These are phyloP conservation scores for Dichotomopilus funicola DNA, from an alignment of 2,329 filamentous ascomycete genomes.

Conservation along the genomic window DNA sequence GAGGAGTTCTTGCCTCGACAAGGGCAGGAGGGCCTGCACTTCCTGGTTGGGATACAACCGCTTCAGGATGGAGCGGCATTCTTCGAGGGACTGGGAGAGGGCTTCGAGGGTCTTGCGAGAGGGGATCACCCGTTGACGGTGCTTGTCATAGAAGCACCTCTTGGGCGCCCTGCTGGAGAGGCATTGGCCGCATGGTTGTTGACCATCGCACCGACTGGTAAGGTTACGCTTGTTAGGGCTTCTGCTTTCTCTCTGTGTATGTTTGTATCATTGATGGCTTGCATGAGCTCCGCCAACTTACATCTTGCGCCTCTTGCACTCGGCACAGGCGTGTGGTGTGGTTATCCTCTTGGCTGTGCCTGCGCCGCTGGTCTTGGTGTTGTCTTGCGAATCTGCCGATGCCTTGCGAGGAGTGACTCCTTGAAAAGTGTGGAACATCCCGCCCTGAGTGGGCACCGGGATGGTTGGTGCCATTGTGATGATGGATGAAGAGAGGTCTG, in stretches of 20 bases:
- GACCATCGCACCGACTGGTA: conserved; percentile 64
- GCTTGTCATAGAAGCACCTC: conserved; percentile 74
- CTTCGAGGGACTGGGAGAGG: conserved; percentile 57
- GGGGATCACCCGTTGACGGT: conserved; percentile 67
- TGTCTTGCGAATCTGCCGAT: conserved; percentile 36
- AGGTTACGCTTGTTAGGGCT: conserved; percentile 23
- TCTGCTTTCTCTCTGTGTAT: neutral
- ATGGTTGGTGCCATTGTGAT: conserved; percentile 39
- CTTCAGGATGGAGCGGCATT: conserved; percentile 57
- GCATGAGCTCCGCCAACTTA: conserved; percentile 25
- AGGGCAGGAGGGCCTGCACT: conserved; percentile 42
- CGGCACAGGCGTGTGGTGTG: conserved; percentile 61
- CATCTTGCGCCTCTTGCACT: conserved; percentile 76
- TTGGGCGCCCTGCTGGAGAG: conserved; percentile 75
- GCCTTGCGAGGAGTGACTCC: conserved; percentile 47
- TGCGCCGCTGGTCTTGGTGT: conserved; percentile 34
- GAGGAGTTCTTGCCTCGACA: conserved; percentile 55
- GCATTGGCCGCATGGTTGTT: conserved; percentile 76
- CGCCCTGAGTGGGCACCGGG: conserved; percentile 42
- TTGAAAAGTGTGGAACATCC: conserved; percentile 50
- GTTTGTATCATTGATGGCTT: too few species aligned
- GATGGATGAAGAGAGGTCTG: conserved; percentile 5
- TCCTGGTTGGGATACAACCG: conserved; percentile 55
- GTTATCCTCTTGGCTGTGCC: conserved; percentile 44
- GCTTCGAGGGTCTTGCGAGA: conserved; percentile 68